phyloP scores from a whole-genome alignment of 768 basidiomycete species.

The Russula griseocarnosa region DNA sequence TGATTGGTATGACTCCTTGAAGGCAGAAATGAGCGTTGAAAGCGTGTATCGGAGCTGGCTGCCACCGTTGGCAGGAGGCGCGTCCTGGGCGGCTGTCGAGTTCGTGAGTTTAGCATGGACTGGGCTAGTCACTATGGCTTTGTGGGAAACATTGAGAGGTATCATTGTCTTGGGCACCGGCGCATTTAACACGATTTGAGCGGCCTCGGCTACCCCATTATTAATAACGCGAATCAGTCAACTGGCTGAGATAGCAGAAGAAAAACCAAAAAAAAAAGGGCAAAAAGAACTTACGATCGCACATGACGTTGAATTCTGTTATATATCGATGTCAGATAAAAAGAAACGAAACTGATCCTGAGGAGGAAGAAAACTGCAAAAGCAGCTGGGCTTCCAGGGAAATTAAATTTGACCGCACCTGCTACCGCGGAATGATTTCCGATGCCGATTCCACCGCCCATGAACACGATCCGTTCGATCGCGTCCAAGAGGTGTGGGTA shows the following conservation, averaged over 20 bases:
- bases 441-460: slow-evolving; percentile 87
- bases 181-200: slow-evolving; percentile 72
- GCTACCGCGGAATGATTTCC: slow-evolving; percentile 79
- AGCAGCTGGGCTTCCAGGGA: too few species aligned
- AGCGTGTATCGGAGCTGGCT: slow-evolving; percentile 64
- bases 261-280: background rate
- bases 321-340: background rate
- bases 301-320: slow-evolving; percentile 74
- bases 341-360: background rate
- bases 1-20: slow-evolving; percentile 64
- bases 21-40: slow-evolving; percentile 70
- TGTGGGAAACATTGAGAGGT: slow-evolving; percentile 86
- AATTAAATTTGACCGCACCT: slow-evolving; percentile 36
- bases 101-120: slow-evolving; percentile 53
- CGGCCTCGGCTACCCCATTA: slow-evolving; percentile 67
- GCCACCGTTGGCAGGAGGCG: slow-evolving; percentile 29
- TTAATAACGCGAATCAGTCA: background rate
- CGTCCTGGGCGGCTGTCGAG: slow-evolving; percentile 32
- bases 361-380: too few species aligned
- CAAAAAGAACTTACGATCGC: slow-evolving; percentile 60
- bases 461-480: slow-evolving; percentile 72
- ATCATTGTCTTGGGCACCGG: slow-evolving; percentile 72
- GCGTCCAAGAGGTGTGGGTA: slow-evolving; percentile 50
- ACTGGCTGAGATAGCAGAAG: background rate
- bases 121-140: slow-evolving; percentile 62